Evolutionary conservation across 1,284 basidiomycete species (phyloP).

Genomic region (Malassezia brasiliensis): DNA sequence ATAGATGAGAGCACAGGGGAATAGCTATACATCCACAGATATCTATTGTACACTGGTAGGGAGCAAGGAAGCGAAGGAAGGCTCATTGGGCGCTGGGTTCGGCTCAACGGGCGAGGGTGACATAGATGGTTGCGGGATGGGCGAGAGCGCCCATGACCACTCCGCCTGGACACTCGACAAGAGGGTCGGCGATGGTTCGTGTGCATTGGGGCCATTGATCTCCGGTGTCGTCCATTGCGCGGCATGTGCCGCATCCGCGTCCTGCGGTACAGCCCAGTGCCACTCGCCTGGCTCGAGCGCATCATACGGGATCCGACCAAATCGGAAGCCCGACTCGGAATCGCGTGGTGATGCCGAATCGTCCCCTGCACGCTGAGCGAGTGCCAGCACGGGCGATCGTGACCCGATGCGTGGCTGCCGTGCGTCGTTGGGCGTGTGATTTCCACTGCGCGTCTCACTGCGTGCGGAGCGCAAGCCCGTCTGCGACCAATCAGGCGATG

Average conservation of each 20-base stretch:
- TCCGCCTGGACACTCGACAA: conserved; percentile 4
- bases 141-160: conserved; percentile 12
- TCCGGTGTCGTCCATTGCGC: background rate
- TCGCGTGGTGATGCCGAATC: no score
- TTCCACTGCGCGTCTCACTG: no score
- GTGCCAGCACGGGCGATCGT: no score
- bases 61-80: background rate
- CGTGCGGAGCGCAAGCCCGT: no score
- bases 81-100: background rate
- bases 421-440: no score
- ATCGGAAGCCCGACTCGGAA: conserved; percentile 3
- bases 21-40: background rate
- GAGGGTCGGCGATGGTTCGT: background rate
- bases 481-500: background rate
- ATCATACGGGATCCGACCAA: background rate
- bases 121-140: background rate
- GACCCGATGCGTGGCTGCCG: no score
- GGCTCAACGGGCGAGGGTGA: background rate
- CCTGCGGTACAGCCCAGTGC: background rate
- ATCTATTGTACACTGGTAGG: conserved; percentile 1
- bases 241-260: background rate
- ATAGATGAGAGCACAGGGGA: background rate
- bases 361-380: no score
- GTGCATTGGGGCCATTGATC: background rate
- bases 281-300: conserved; percentile 14